Percentiles rank a stretch among this genome's conserved stretches.
Evolutionary conservation across 495 filamentous ascomycete genomes (phyloP).

Genomic region (Penicillium longicatenatum): DNA sequence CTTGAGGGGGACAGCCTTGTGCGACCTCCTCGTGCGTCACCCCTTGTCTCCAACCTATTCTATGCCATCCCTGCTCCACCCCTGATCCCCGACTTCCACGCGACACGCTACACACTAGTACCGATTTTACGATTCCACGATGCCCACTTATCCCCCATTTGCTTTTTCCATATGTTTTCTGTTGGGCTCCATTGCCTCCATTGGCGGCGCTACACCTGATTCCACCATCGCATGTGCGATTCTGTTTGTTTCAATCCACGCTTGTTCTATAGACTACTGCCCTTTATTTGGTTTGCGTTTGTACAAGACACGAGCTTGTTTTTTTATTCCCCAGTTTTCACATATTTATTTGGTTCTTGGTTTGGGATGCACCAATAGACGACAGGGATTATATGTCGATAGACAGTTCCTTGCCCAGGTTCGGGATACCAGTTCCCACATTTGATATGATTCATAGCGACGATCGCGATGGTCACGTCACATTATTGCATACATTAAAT

Average conservation of each 20-base stretch:
- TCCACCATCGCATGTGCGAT: neutral
- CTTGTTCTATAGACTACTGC: neutral
- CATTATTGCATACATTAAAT: no score
- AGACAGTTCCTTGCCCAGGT: neutral
- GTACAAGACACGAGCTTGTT: neutral
- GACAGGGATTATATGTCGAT: neutral
- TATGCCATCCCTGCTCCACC: neutral
- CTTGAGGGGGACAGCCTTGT: neutral
- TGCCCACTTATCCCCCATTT: neutral
- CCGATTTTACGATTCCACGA: constrained; percentile 6
- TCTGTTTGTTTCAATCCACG: neutral
- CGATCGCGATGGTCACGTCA: neutral
- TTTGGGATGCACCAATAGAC: neutral
- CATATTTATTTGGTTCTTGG: neutral
- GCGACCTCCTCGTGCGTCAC: neutral
- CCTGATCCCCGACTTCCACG: neutral
- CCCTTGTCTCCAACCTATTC: neutral
- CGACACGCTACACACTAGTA: neutral
- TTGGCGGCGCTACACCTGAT: neutral
- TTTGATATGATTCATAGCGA: neutral
- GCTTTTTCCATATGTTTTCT: neutral
- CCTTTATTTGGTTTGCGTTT: neutral
- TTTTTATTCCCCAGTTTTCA: neutral
- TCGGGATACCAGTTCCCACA: neutral
- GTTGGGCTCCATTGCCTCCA: neutral